Percentiles rank a stretch among this genome's conserved stretches.
Evolutionary conservation across 1,284 basidiomycete species (phyloP).

Genomic region (Phylloboletellus chloephorus): DNA sequence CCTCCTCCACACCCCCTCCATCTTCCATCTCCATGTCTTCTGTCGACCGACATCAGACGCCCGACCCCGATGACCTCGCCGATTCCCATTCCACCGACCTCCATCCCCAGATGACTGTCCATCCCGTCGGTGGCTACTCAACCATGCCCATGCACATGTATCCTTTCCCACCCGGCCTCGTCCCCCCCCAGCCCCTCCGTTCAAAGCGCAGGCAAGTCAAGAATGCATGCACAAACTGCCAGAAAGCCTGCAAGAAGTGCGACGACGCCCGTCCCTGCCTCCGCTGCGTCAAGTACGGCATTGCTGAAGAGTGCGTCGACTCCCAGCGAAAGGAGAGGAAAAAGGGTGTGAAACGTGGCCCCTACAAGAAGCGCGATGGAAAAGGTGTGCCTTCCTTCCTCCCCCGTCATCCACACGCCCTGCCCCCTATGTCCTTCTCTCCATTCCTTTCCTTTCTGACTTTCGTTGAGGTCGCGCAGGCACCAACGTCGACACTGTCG

Average conservation of each 20-base stretch:
- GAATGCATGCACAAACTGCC: conserved; percentile 85
- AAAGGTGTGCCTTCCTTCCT: conserved; percentile 51
- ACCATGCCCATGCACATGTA: conserved; percentile 62
- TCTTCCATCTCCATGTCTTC: conserved; percentile 26
- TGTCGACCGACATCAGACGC: conserved; percentile 35
- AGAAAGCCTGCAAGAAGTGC: conserved; percentile 88
- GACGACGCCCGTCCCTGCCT: conserved; percentile 83
- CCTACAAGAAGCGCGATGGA: conserved; percentile 90
- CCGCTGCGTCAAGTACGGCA: conserved; percentile 81
- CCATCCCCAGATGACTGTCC: conserved; percentile 47
- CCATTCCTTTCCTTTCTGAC: conserved; percentile 32
- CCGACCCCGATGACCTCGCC: conserved; percentile 33
- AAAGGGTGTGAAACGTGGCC: conserved; percentile 82
- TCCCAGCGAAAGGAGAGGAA: conserved; percentile 80
- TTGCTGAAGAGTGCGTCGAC: conserved; percentile 74
- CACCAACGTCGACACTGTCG: conserved; percentile 47
- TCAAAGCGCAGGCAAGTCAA: conserved; percentile 84
- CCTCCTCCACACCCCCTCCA: conserved; percentile 16
- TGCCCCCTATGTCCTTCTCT: conserved; percentile 6
- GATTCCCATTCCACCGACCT: conserved; percentile 37
- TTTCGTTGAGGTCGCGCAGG: conserved; percentile 49
- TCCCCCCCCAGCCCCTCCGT: conserved; percentile 45
- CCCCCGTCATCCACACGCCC: conserved; percentile 16
- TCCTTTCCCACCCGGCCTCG: conserved; percentile 50
- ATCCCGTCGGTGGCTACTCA: conserved; percentile 46